phyloP scores from a whole-genome alignment of 768 basidiomycete genomes.

The Collybia sordida region DNA sequence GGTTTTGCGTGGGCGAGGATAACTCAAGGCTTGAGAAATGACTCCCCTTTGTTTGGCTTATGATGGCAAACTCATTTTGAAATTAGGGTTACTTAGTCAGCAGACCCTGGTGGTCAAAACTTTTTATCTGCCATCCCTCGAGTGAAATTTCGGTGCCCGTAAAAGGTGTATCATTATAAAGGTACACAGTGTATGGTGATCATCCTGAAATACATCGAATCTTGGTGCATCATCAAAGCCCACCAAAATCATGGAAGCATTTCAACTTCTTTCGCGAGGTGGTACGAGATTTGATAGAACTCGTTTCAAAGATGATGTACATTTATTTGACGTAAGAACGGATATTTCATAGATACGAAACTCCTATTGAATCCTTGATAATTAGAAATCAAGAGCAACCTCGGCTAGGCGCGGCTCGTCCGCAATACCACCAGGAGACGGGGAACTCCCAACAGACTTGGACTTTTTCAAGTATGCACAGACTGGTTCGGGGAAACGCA shows the following conservation, averaged over 20 bases:
- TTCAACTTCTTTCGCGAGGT: constrained; percentile 86
- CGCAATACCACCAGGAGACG: constrained; percentile 24
- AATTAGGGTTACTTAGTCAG: too few relatives aligned
- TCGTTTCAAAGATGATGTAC: constrained; percentile 66
- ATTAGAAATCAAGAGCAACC: constrained; percentile 15
- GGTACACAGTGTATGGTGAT: too few relatives aligned
- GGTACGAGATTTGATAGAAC: constrained; percentile 81
- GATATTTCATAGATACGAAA: constrained; percentile 1
- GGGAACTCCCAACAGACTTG: constrained; percentile 69
- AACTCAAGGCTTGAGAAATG: too few relatives aligned
- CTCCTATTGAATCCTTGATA: constrained; percentile 1
- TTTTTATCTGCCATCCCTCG: too few relatives aligned
- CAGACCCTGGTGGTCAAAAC: too few relatives aligned
- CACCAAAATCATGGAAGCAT: constrained; percentile 69
- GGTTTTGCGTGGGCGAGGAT: too few relatives aligned
- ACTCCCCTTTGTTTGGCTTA: too few relatives aligned
- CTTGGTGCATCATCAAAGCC: not conserved
- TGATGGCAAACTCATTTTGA: too few relatives aligned
- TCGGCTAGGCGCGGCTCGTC: constrained; percentile 10
- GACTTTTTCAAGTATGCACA: constrained; percentile 92
- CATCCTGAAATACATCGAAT: too few relatives aligned
- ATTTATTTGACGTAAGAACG: constrained; percentile 61
- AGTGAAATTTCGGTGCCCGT: too few relatives aligned
- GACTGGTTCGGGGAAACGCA: constrained; percentile 53
- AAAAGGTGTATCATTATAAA: too few relatives aligned